These are phyloP conservation scores for Quercus rubra DNA, from an alignment of 306 rosid genomes.

Conservation along the genomic window DNA sequence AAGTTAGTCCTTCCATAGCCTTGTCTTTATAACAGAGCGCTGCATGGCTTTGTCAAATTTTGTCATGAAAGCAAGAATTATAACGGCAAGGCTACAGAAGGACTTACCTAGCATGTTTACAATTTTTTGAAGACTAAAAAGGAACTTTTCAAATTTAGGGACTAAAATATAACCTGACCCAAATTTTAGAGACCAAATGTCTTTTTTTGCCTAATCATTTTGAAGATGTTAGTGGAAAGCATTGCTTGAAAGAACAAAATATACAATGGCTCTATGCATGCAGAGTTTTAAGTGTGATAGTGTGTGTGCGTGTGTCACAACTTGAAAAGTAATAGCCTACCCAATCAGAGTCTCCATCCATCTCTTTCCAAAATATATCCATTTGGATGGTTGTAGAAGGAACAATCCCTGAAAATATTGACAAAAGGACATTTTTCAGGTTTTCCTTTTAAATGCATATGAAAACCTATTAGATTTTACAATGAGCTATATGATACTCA, in stretches of 20 bases:
- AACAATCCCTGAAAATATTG: conserved; percentile 62
- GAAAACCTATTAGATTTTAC: conserved; percentile 1
- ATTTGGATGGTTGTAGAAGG: conserved; percentile 67
- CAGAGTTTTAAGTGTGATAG: neutral
- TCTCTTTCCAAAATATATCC: conserved; percentile 94
- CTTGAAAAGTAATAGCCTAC: conserved; percentile 60
- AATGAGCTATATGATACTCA: neutral
- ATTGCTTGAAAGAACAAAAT: conserved; percentile 11
- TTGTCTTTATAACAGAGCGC: no score
- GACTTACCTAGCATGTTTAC: no score
- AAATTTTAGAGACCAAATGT: no score
- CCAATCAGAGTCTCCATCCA: conserved; percentile 92
- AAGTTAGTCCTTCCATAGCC: no score
- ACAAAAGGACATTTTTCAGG: conserved; percentile 24
- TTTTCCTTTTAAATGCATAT: neutral
- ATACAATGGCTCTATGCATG: conserved; percentile 7
- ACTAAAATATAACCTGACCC: no score
- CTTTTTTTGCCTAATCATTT: neutral
- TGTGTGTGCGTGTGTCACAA: conserved; percentile 36
- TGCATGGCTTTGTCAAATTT: no score
- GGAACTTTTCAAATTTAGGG: no score
- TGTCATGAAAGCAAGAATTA: no score
- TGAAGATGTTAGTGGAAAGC: conserved; percentile 8
- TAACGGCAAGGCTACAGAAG: no score
- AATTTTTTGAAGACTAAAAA: no score